These are phyloP conservation scores for Phialocephala subalpina DNA, from an alignment of 2,329 filamentous ascomycete species.

Conservation along the genomic window DNA sequence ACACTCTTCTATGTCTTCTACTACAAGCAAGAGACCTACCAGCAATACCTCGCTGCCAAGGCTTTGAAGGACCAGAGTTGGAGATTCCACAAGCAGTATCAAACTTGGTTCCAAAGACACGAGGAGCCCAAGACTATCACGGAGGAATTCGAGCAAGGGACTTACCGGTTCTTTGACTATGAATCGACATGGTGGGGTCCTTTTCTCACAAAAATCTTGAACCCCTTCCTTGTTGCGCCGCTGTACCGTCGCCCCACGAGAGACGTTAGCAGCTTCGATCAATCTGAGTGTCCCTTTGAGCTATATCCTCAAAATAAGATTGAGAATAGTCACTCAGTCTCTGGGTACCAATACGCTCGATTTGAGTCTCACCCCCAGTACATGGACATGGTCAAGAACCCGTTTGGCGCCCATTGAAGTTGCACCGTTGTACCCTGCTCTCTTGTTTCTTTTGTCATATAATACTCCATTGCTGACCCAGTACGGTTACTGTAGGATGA, in stretches of 20 bases:
- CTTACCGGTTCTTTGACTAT: constrained; percentile 99
- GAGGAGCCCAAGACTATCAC: constrained; percentile 99
- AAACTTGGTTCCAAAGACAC: constrained; percentile 98
- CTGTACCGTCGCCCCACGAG: constrained; percentile 7
- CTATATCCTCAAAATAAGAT: not conserved
- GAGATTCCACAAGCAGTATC: constrained; percentile 99
- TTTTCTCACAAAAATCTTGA: constrained; percentile 14
- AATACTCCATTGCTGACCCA: constrained; percentile 23
- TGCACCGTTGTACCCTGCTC: not conserved
- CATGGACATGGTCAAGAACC: not conserved
- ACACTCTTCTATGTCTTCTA: constrained; percentile 99
- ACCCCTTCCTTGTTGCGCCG: constrained; percentile 12
- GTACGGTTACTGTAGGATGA: constrained; percentile 76
- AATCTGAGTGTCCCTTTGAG: constrained; percentile 10
- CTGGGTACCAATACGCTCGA: not conserved
- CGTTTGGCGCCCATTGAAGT: not conserved
- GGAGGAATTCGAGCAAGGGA: constrained; percentile 98
- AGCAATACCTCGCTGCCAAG: constrained; percentile 94
- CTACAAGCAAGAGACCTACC: constrained; percentile 95
- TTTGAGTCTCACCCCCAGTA: constrained; percentile 8
- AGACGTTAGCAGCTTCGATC: not conserved
- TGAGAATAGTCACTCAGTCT: constrained; percentile 7
- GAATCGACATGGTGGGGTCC: constrained; percentile 91
- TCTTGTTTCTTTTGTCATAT: constrained; percentile 9
- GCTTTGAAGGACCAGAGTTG: constrained; percentile 98